These are phyloP conservation scores for Raddia guianensis DNA, from an alignment of 176 grass and related monocot species.

Conservation along the genomic window DNA sequence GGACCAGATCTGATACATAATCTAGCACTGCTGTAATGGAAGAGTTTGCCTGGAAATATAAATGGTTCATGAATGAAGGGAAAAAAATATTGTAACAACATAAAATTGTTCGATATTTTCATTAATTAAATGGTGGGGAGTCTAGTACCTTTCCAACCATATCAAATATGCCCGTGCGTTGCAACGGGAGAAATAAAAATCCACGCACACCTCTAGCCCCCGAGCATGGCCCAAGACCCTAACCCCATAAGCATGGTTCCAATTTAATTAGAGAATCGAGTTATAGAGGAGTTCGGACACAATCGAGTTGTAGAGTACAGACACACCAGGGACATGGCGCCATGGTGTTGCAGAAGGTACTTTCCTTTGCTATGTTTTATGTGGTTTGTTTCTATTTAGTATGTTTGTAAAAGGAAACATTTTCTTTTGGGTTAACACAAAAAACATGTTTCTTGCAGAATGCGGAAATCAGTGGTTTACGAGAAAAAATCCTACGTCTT, in stretches of 20 bases:
- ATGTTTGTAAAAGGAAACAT: not conserved
- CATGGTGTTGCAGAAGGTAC: slow-evolving; percentile 80
- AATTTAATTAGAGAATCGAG: too few species aligned
- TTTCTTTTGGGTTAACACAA: slow-evolving; percentile 22
- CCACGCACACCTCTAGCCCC: too few species aligned
- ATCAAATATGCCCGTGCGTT: slow-evolving; percentile 75
- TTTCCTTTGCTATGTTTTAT: not conserved
- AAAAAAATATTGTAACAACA: slow-evolving; percentile 15
- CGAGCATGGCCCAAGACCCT: too few species aligned
- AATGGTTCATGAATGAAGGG: too few species aligned
- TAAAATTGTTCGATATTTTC: slow-evolving; percentile 31
- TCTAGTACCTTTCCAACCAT: slow-evolving; percentile 74
- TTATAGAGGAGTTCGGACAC: too few species aligned
- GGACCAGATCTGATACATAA: too few species aligned
- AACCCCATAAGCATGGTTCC: too few species aligned
- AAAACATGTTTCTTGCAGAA: slow-evolving; percentile 51
- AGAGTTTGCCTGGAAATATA: too few species aligned
- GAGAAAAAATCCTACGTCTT: slow-evolving; percentile 62
- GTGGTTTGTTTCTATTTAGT: slow-evolving; percentile 21
- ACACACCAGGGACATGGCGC: too few species aligned
- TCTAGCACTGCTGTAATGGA: too few species aligned
- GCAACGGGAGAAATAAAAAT: too few species aligned
- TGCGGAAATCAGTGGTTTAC: slow-evolving; percentile 67
- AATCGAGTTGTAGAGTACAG: too few species aligned
- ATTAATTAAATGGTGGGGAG: slow-evolving; percentile 16